phyloP scores from a whole-genome alignment of 2,329 filamentous ascomycete genomes.

The Aspergillus tanneri region DNA sequence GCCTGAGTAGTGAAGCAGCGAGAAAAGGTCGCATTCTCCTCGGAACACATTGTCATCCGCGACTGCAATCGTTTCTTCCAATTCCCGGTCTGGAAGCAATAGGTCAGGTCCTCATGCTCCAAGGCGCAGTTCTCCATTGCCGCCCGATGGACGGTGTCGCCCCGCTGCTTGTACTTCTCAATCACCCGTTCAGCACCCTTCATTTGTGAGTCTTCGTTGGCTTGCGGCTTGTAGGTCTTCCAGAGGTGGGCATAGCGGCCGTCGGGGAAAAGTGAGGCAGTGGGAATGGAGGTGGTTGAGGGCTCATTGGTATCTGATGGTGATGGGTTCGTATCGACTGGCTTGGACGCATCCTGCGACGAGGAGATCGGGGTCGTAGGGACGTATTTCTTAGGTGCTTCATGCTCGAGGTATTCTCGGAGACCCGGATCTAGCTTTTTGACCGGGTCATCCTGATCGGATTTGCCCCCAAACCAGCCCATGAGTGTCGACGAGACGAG shows the following conservation, averaged over 20 bases:
- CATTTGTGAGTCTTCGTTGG: constrained; percentile 66
- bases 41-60: constrained; percentile 72
- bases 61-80: constrained; percentile 57
- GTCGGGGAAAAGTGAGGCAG: constrained; percentile 64
- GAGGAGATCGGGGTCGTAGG: constrained; percentile 31
- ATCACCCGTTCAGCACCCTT: constrained; percentile 82
- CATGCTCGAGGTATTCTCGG: constrained; percentile 78
- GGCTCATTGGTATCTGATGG: constrained; percentile 27
- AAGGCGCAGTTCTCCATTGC: constrained; percentile 91
- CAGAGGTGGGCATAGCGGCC: constrained; percentile 82
- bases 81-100: constrained; percentile 75
- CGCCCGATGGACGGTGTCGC: constrained; percentile 71
- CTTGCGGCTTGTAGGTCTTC: constrained; percentile 80
- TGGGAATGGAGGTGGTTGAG: constrained; percentile 36
- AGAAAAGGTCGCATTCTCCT: constrained; percentile 74
- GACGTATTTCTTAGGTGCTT: constrained; percentile 71
- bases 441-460: constrained; percentile 61
- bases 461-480: constrained; percentile 64
- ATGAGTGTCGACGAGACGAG: constrained; percentile 30
- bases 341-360: constrained; percentile 20
- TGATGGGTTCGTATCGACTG: constrained; percentile 24
- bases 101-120: constrained; percentile 77
- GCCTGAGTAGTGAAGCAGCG: constrained; percentile 87
- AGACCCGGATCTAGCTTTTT: constrained; percentile 77
- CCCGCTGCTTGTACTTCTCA: constrained; percentile 79